Base-by-base conservation (phyloP, 805 yeast species). In the Lipomyces yamanashiensis region DNA sequence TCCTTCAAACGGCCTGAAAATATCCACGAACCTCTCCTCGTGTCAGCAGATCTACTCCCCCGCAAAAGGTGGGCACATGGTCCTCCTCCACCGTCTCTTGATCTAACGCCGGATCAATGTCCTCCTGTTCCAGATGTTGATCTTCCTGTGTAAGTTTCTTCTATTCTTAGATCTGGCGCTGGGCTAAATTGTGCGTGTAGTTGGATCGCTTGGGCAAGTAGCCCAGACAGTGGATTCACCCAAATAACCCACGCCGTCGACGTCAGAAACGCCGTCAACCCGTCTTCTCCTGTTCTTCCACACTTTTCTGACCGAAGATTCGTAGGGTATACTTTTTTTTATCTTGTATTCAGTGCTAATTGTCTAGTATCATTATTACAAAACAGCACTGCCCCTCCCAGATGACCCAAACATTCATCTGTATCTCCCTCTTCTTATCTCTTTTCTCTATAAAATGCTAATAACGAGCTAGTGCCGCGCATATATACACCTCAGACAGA, bases 391-490 rank as follows among this genome's bases (percentile, higher is more conserved):
- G 3, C 37, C 45, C 2, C 59, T 55, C 7, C 52, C 61, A 19
- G 64, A 59, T 33, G 47, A 53, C 34, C 54, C 64, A 21, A 63
- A 63, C 43, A 28, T 63, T 15, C 64, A 63, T 28, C 54, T 59
- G 55, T 62, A 58, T 28, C 28, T 28, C 28, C 28, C 28, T 28
- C 28, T 28, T 28, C 5, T 59, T 44, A n/a, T 5, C 47, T n/a
- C 40, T 12, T 23, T 12, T 37, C 19, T 48, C 17, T 8, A 2
- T 34, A 15, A 3, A 33, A 28, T 23, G 33, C 34, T 36, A 5
- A 1, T 12, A 55, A 33, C 36, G 36, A 12, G 21, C 6, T 15
- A 28, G 39, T 7, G 45, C 51, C 48, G 62, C 65, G 2, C 67
- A 63, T 48, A 41, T 54, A 9, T 62, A 62, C 39, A 47, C 57